Evolutionary conservation across 2,329 filamentous ascomycete species (phyloP), one percentile per base, ranked within the genome.

Genomic region (Aureobasidium musti): DNA sequence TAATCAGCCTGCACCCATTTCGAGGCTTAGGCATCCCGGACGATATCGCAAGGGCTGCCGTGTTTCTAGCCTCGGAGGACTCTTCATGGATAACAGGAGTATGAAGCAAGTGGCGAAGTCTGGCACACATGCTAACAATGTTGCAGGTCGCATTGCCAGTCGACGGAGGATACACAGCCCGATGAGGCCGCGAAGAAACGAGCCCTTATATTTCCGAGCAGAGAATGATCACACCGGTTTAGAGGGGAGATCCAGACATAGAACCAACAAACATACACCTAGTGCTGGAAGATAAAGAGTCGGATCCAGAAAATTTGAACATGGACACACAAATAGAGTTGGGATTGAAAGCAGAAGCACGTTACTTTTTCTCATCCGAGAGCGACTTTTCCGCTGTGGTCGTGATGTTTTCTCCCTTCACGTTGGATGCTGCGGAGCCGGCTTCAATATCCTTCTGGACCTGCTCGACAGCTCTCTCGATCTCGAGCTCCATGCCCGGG

Each of bases 401-500:
- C 26, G 35, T 49, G 19, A 8, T 37, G 14, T 17, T 35, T 5
- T 35, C 47, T 17, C n/a, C 52, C 64, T 66, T 70, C 61, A 71
- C 69, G 50, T 70, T 56, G 23, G 53, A 33, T 47, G 67, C 50
- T 28, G 76, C 72, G 54, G 77, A 75, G 57, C 75, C 77, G 2
- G 73, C 74, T 66, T 81, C 79, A 56, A 82, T 79, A 0, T 72
- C 73, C 28, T 75, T 74, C 70, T 83, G 78, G 1, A 83, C 81
- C 70, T 84, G 82, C 73, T 82, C 80, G 0, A 83, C 81, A 7
- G 82, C 82, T 13, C 82, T 74, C 74, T 84, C 82, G 65, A 84
- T 82, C 72, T 84, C 82, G n/a, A 83, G 76, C 68, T 83, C 79
- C 80, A 84, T 82, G 63, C 82, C 82, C 1, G 82, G 80, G 28